phyloP scores from a whole-genome alignment of 2,329 filamentous ascomycete species.

The Aspergillus sp. region DNA sequence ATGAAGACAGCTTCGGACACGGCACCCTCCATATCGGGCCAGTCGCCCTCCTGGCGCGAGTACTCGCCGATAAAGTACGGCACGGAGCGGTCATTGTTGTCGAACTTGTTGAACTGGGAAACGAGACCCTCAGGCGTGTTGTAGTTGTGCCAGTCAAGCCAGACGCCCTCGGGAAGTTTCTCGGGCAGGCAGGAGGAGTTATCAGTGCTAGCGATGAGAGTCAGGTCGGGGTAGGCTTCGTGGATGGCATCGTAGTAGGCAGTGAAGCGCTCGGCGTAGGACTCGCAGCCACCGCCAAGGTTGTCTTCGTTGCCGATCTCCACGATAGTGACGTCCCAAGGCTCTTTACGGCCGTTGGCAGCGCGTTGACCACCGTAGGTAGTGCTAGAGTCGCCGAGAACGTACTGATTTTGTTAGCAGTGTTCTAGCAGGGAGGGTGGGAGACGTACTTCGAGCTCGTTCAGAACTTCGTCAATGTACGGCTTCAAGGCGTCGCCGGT shows the following conservation, averaged over 20 bases:
- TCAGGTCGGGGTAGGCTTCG: slow-evolving; percentile 54
- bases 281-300: slow-evolving; percentile 50
- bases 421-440: neutral
- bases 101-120: slow-evolving; percentile 52
- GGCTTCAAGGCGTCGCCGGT: slow-evolving; percentile 50
- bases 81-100: slow-evolving; percentile 45
- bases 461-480: slow-evolving; percentile 58
- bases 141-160: slow-evolving; percentile 53
- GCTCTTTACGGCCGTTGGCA: slow-evolving; percentile 57
- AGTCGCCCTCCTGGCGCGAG: slow-evolving; percentile 17
- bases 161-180: slow-evolving; percentile 35
- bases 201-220: slow-evolving; percentile 50
- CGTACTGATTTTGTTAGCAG: slow-evolving; percentile 40
- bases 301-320: slow-evolving; percentile 67
- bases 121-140: slow-evolving; percentile 51
- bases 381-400: slow-evolving; percentile 53
- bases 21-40: slow-evolving; percentile 42
- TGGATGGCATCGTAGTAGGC: slow-evolving; percentile 59
- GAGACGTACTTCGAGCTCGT: slow-evolving; percentile 53
- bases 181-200: slow-evolving; percentile 22
- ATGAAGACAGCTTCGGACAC: slow-evolving; percentile 64
- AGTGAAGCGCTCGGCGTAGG: slow-evolving; percentile 55
- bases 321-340: slow-evolving; percentile 58
- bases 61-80: slow-evolving; percentile 28
- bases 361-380: slow-evolving; percentile 58